A percentile compares a stretch with the other conserved stretches of the same genome.
Conservation (phyloP, 306 rosid genomes). For the Senna siamea region DNA sequence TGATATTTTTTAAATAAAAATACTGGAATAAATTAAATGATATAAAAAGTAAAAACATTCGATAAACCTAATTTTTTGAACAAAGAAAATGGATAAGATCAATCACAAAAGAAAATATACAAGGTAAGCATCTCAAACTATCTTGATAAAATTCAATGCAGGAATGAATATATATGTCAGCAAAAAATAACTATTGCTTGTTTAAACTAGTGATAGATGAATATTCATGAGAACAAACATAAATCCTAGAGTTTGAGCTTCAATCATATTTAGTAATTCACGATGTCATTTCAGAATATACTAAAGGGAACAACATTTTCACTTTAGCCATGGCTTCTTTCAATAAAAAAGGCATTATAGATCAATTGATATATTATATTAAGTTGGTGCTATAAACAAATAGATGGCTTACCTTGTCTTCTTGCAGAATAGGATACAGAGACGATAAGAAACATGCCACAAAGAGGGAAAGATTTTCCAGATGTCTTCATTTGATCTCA, state of each 20-base stretch:
- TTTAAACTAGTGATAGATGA: not conserved
- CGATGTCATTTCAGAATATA: conserved; percentile 27
- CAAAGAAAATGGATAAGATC: not conserved
- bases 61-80: conserved; percentile 10
- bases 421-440: conserved; percentile 92
- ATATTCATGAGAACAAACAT: not conserved
- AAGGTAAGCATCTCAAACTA: conserved; percentile 18
- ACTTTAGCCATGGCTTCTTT: conserved; percentile 32
- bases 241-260: not conserved
- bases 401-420: conserved; percentile 75
- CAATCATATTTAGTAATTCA: conserved; percentile 23
- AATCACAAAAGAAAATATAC: conserved; percentile 5
- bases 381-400: conserved; percentile 23
- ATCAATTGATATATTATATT: conserved; percentile 19
- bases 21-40: conserved; percentile 20
- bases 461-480: conserved; percentile 93
- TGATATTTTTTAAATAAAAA: conserved; percentile 12
- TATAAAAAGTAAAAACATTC: conserved; percentile 17
- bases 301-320: conserved; percentile 29
- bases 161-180: too few species aligned
- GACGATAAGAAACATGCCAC: conserved; percentile 98
- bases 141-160: too few species aligned
- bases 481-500: conserved; percentile 96
- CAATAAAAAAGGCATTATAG: conserved; percentile 14
- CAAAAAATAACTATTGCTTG: not conserved